Evolutionary conservation across 345 rosid species (phyloP), one percentile per base, ranked within the genome.

Genomic region (Brassica cretica): DNA sequence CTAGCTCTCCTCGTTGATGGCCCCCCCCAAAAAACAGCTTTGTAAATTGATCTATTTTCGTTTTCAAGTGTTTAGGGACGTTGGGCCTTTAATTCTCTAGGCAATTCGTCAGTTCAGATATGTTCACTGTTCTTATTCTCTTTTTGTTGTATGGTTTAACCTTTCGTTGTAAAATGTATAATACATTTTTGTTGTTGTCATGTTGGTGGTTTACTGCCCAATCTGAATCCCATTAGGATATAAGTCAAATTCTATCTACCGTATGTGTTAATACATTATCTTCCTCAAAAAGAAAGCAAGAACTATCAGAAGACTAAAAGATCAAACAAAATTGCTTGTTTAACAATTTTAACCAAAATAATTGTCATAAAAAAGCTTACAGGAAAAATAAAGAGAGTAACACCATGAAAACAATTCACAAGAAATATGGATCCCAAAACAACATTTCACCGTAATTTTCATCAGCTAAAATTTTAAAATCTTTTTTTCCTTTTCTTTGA

Each of bases 351-450:
- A 73, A 68, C 46, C n/a, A 58, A 30, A 41, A 44, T 19, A 18
- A 67, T 11, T 78, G 65, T 71, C 14, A 12, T 77, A 41, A 60
- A 62, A 62, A 25, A 68, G 35, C 76, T 70, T 69, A 69, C 79
- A 74, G 10, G 44, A 24, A 46, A 18, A 4, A 67, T 0, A 39
- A 55, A n/a, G 0, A 49, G 55, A 49, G 55, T 33, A 32, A 74
- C 68, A 62, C 59, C 78, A 74, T 68, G 61, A 55, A 55, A 80
- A 70, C 75, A 80, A 64, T 80, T 74, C 79, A 80, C 82, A 80
- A 70, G 72, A 80, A 53, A 24, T 58, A 21, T 9, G 6, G 62
- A 6, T 4, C 12, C 75, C 46, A 53, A 61, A 74, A 69, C 27
- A 68, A 73, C 44, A 8, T 70, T 70, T 79, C 51, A 27, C 44